Percentiles rank a stretch among this genome's conserved stretches.
phyloP scores from a whole-genome alignment of 805 yeast species.

The Candida ficus region DNA sequence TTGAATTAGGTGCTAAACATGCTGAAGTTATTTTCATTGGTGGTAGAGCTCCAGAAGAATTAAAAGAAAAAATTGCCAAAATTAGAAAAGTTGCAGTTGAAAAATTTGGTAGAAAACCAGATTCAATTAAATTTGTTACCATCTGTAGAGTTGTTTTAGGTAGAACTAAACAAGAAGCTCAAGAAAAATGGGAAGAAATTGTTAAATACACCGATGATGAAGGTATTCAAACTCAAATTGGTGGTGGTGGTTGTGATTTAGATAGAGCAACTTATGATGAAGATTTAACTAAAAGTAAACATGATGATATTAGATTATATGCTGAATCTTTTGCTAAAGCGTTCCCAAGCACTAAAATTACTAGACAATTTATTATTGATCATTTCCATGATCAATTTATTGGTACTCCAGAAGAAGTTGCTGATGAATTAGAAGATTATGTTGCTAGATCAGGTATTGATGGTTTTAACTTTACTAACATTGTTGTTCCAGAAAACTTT shows the following conservation, averaged over 20 bases:
- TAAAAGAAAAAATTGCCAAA: constrained; percentile 27
- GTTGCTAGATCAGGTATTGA: constrained; percentile 35
- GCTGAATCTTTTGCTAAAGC: constrained; percentile 15
- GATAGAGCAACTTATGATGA: constrained; percentile 24
- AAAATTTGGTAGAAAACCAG: constrained; percentile 31
- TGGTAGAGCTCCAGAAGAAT: constrained; percentile 29
- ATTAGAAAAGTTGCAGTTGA: constrained; percentile 30
- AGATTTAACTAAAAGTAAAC: constrained; percentile 5
- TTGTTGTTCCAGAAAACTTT: constrained; percentile 32
- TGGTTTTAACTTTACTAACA: constrained; percentile 36
- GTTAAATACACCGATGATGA: constrained; percentile 31
- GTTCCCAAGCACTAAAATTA: constrained; percentile 1
- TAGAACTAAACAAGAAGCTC: constrained; percentile 36
- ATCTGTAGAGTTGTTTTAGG: constrained; percentile 33
- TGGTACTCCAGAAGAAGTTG: constrained; percentile 25
- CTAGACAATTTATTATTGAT: constrained; percentile 4
- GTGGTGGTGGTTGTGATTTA: constrained; percentile 36
- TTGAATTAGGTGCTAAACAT: constrained; percentile 36
- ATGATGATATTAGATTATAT: constrained; percentile 13
- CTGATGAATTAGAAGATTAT: constrained; percentile 35
- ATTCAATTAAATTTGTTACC: constrained; percentile 34
- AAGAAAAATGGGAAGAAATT: constrained; percentile 28
- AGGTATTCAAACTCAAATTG: constrained; percentile 39
- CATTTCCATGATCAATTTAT: neutral
- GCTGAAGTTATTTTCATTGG: constrained; percentile 38